Base-by-base conservation (phyloP, 164 flowering plant genomes). In the Protea cynaroides region DNA sequence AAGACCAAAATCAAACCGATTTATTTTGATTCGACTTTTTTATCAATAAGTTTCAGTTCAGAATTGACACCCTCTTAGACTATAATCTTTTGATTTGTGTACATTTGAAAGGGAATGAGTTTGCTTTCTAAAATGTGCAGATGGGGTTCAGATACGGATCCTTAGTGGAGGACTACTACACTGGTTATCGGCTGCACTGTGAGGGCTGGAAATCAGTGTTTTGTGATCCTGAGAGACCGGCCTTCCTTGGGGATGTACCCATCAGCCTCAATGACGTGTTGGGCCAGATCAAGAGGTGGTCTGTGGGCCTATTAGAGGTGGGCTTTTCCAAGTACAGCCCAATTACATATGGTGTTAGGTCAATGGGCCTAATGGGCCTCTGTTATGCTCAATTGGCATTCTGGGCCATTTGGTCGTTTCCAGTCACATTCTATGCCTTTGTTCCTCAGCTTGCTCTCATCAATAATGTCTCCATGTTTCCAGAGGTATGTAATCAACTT, bases 81-180 rank as follows among this genome's bases (percentile, higher is more conserved):
- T n/a, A n/a, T 37, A 37, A 37, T 4, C 9, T 37, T 37, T 37
- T 4, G 40, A 37, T 37, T 9, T 9, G 4, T 37, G 40, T 9
- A 4, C 4, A 9, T 9, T 37, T 37, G n/a, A n/a, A n/a, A n/a
- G n/a, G n/a, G 4, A 37, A 37, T 37, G 40, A 37, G 9, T 37
- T 37, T 4, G 9, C 9, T 37, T n/a, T n/a, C 40, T 37, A 37
- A 37, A 37, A 37, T 37, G 40, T 6, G 71, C 64, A 88, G 97
- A 64, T 88, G 56, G 98, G 97, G 0, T 84, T 89, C 57, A 72
- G 85, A 58, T 90, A 89, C 64, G 98, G 98, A 12, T 86, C 95
- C 0, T 65, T 87, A 29, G 79, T 76, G 0, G 98, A 94, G 77
- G 98, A 94, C 74, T 84, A 67, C 64, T 78, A 75, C 73, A 87